Conservation (phyloP, 1,284 basidiomycete genomes). For the Apiotrichum sp. region DNA sequence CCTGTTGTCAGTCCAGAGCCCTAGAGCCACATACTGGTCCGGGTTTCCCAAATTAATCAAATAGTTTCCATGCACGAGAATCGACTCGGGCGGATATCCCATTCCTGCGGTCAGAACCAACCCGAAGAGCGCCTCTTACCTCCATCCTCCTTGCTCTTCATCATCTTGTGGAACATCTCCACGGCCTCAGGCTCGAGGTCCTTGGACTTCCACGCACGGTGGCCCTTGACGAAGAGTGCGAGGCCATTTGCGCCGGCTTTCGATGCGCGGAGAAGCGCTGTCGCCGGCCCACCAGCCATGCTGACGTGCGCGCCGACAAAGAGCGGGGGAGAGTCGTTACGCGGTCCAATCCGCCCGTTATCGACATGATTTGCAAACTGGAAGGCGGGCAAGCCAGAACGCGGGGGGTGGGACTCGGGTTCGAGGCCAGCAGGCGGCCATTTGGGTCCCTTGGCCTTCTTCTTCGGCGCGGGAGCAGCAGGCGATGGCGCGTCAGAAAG, state of each 20-base stretch:
- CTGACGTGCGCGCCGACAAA: conserved; percentile 73
- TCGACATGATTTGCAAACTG: conserved; percentile 7
- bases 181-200: conserved; percentile 54
- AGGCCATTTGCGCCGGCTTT: conserved; percentile 73
- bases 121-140: conserved; percentile 21
- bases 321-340: conserved; percentile 22
- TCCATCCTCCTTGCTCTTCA: conserved; percentile 49
- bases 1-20: conserved; percentile 40
- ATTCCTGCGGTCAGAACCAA: conserved; percentile 37
- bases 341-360: conserved; percentile 21
- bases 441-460: conserved; percentile 10
- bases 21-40: conserved; percentile 53
- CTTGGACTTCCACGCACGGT: conserved; percentile 69
- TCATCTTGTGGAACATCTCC: conserved; percentile 52
- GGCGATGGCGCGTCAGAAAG: background rate
- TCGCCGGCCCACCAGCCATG: conserved; percentile 69
- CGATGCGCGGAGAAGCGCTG: conserved; percentile 63
- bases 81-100: conserved; percentile 56
- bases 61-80: conserved; percentile 78
- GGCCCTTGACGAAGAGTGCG: conserved; percentile 76
- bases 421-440: conserved; percentile 41
- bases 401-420: conserved; percentile 31
- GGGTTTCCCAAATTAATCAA: conserved; percentile 79
- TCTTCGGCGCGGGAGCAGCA: background rate
- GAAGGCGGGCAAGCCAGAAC: conserved; percentile 35